These are phyloP conservation scores for Pleurotus tuoliensis DNA, from an alignment of 768 basidiomycete species.

Conservation along the genomic window DNA sequence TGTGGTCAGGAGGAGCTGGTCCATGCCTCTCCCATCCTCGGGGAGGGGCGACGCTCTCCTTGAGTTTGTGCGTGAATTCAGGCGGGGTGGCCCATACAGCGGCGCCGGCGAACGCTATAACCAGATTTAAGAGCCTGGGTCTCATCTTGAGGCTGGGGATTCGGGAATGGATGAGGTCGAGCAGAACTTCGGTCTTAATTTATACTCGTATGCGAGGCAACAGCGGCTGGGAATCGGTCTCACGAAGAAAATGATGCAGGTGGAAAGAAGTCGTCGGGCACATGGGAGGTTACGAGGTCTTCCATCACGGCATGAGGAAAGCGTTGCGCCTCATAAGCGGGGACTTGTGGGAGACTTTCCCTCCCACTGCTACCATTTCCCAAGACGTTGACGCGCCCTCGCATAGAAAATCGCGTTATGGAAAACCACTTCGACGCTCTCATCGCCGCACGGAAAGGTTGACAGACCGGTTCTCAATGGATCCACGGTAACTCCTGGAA, in stretches of 20 bases:
- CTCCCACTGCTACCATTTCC: too few species aligned
- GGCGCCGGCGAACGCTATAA: background rate
- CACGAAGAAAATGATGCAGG: background rate
- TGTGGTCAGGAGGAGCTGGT: conserved; percentile 38
- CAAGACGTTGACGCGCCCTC: too few species aligned
- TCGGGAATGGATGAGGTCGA: background rate
- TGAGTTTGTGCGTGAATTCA: conserved; percentile 26
- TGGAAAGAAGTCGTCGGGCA: background rate
- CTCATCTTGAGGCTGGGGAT: background rate
- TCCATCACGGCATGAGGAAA: background rate
- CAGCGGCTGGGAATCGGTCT: conserved; percentile 1
- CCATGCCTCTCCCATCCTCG: conserved; percentile 42
- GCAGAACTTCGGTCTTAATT: too few species aligned
- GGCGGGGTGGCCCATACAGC: conserved; percentile 1
- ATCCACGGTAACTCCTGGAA: too few species aligned
- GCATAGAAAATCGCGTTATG: too few species aligned
- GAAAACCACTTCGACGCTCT: too few species aligned
- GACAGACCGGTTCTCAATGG: too few species aligned
- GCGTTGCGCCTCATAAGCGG: too few species aligned
- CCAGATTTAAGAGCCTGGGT: background rate
- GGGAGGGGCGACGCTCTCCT: conserved; percentile 46
- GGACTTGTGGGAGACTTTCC: too few species aligned
- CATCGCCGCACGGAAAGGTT: too few species aligned
- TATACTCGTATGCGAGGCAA: too few species aligned
- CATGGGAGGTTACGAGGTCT: conserved; percentile 4